Evolutionary conservation across 805 yeast species (phyloP), one percentile per base, ranked within the genome.

Genomic region (Ogataea ganodermae): DNA sequence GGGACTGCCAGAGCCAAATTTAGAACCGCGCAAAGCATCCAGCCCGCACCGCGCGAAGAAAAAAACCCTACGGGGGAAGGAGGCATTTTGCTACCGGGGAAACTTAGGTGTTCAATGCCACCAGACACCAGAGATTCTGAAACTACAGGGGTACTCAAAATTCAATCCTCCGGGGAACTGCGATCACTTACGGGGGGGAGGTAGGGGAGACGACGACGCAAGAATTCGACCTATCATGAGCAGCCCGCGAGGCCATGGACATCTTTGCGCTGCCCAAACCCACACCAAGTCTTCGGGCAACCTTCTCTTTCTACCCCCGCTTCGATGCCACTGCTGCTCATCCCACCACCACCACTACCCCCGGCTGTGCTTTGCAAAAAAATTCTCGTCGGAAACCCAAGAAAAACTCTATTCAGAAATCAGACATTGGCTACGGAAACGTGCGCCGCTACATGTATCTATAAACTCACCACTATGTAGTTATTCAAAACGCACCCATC

Each of bases 91-190:
- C 33, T 30, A 30, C 33, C 33, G 33, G 33, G 33, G 33, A 30
- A 30, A 30, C 33, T 13, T n/a, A 27, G 31, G 10, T n/a, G n/a
- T 18, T 30, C 18, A 13, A 22, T 22, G 20, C 42, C 42, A 24
- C 42, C 42, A 38, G 42, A 38, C 42, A 38, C 42, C 42, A 38
- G 32, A 20, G 42, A 38, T 38, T 38, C 42, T 38, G 42, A 38
- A 38, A 38, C 42, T 26, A 38, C 42, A 38, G 42, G 42, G 42
- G 32, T 38, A 16, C 33, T 14, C 18, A 6, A n/a, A 30, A 8
- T 16, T 18, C 33, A 13, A n/a, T n/a, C 7, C 33, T 30, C n/a
- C 9, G 33, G 33, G 33, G 14, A 9, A 16, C n/a, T n/a, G n/a
- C n/a, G n/a, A n/a, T n/a, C n/a, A n/a, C 17, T 14, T 14, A 4